Conservation (phyloP, 805 yeast genomes). For the Candida boidinii region DNA sequence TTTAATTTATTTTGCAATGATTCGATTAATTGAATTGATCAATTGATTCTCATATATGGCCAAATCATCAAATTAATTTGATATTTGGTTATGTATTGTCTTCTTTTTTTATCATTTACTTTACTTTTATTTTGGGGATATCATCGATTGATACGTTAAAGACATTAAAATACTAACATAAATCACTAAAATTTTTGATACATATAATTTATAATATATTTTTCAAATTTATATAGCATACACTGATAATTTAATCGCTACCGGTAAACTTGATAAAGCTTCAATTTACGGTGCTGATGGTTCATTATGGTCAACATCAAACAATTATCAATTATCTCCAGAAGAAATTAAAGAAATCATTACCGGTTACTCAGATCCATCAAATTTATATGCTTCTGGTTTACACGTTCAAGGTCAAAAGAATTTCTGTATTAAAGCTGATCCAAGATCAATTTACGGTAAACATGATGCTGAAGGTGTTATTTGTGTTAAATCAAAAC, state of each 20-base stretch:
- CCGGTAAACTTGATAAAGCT: constrained; percentile 87
- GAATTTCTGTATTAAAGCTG: constrained; percentile 83
- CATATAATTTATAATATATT: too few relatives aligned
- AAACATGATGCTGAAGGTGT: constrained; percentile 85
- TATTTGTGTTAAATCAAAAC: constrained; percentile 86
- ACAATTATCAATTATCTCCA: constrained; percentile 53
- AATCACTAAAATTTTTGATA: too few relatives aligned
- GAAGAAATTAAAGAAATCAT: constrained; percentile 70
- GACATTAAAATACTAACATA: background rate
- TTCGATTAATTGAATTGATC: too few relatives aligned
- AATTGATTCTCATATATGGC: too few relatives aligned
- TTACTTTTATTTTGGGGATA: too few relatives aligned
- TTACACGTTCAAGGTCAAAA: constrained; percentile 79
- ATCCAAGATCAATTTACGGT: constrained; percentile 89
- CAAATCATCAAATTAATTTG: too few relatives aligned
- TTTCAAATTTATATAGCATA: constrained; percentile 49
- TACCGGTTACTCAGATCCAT: constrained; percentile 71
- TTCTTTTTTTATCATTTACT: too few relatives aligned
- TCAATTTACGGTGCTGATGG: constrained; percentile 93
- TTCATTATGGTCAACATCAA: constrained; percentile 84
- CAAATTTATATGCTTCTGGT: constrained; percentile 76
- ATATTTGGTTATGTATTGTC: too few relatives aligned
- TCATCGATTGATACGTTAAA: constrained; percentile 1
- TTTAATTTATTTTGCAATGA: too few relatives aligned
- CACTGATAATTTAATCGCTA: constrained; percentile 84